These are phyloP conservation scores for Leucocoprinus leucothites DNA, from an alignment of 768 basidiomycete genomes.

Conservation along the genomic window DNA sequence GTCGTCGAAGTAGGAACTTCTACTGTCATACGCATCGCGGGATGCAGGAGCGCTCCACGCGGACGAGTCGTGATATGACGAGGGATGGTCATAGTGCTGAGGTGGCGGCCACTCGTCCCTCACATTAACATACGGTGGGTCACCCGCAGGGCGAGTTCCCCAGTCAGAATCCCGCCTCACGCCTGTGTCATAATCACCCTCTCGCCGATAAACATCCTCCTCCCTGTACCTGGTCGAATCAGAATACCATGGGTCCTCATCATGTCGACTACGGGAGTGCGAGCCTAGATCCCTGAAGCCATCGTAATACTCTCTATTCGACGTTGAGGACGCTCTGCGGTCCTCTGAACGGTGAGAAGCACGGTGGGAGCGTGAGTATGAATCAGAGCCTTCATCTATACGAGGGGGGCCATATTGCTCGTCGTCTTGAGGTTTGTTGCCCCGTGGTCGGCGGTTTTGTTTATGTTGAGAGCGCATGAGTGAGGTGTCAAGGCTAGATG, in stretches of 20 bases:
- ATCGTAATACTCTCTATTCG: conserved; percentile 41
- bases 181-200: conserved; percentile 44
- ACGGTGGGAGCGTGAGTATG: conserved; percentile 48
- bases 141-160: conserved; percentile 30
- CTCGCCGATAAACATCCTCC: conserved; percentile 44
- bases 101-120: conserved; percentile 51
- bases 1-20: conserved; percentile 33
- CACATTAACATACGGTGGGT: conserved; percentile 38
- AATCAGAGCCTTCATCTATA: conserved; percentile 51
- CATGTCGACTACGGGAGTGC: conserved; percentile 50
- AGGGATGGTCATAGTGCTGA: conserved; percentile 38
- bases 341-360: conserved; percentile 46
- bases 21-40: conserved; percentile 34
- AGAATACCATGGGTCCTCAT: conserved; percentile 51
- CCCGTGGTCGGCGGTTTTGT: conserved; percentile 47
- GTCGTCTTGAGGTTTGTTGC: conserved; percentile 46
- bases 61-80: conserved; percentile 46
- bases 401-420: conserved; percentile 46
- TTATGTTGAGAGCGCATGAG: conserved; percentile 44
- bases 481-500: conserved; percentile 19
- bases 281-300: conserved; percentile 53
- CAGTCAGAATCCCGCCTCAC: conserved; percentile 47
- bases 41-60: conserved; percentile 34
- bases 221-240: conserved; percentile 46
- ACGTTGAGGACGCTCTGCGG: conserved; percentile 42